Percentiles rank a stretch among this genome's conserved stretches.
phyloP scores from a whole-genome alignment of 2,329 filamentous ascomycete species.

The Clonostachys rosea region DNA sequence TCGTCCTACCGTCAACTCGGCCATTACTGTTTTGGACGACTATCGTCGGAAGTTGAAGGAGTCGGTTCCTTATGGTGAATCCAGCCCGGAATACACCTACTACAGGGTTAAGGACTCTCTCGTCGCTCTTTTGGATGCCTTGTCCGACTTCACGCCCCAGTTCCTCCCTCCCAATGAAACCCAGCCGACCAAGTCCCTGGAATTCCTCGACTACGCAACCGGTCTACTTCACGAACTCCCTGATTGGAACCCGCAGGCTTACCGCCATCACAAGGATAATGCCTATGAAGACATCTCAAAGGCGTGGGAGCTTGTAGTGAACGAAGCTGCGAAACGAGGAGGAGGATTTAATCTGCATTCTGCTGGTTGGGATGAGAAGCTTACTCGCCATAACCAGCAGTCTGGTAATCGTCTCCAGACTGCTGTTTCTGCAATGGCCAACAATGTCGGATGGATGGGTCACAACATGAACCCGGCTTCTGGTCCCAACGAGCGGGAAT shows the following conservation, averaged over 20 bases:
- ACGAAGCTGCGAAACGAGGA: slow-evolving; percentile 84
- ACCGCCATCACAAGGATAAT: slow-evolving; percentile 90
- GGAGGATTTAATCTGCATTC: slow-evolving; percentile 87
- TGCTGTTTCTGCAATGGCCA: slow-evolving; percentile 73
- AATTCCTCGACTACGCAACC: slow-evolving; percentile 86
- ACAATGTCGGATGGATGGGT: slow-evolving; percentile 75
- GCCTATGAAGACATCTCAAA: slow-evolving; percentile 95
- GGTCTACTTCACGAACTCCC: slow-evolving; percentile 86
- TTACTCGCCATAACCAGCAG: slow-evolving; percentile 82
- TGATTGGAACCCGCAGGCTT: slow-evolving; percentile 82
- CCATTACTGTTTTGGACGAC: slow-evolving; percentile 72
- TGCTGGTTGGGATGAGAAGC: slow-evolving; percentile 85
- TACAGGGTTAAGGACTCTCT: slow-evolving; percentile 84
- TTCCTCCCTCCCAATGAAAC: slow-evolving; percentile 89
- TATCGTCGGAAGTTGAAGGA: slow-evolving; percentile 77
- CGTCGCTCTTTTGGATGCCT: slow-evolving; percentile 75
- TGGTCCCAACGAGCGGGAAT: slow-evolving; percentile 39
- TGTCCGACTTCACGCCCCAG: slow-evolving; percentile 92
- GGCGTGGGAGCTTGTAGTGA: slow-evolving; percentile 88
- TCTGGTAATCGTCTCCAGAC: slow-evolving; percentile 77
- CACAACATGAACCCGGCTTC: slow-evolving; percentile 17
- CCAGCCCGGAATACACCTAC: slow-evolving; percentile 88
- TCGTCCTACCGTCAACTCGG: slow-evolving; percentile 77
- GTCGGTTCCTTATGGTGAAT: slow-evolving; percentile 81
- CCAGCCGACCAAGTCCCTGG: slow-evolving; percentile 77